Evolutionary conservation across 2,329 filamentous ascomycete species (phyloP), one percentile per base, ranked within the genome.

Genomic region (Colletotrichum siamense): DNA sequence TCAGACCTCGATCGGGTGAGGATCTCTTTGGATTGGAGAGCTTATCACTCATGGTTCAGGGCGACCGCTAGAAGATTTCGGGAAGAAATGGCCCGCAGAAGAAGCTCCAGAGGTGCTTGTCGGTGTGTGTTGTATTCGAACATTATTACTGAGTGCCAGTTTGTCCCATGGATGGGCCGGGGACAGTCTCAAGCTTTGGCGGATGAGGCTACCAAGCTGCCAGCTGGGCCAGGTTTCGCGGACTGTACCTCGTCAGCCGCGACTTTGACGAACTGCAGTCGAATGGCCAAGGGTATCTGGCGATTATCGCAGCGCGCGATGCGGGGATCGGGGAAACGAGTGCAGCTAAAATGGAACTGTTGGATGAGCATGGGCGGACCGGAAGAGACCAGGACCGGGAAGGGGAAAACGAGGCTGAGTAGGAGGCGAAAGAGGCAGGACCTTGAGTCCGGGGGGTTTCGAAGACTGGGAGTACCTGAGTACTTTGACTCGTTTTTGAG

Each of bases 391-490:
- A 67, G 69, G 73, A 39, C 71, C 44, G 24, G 49, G 59, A 70
- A 44, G 57, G 36, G 44, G 44, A 52, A 69, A 76, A 59, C 70
- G 65, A 76, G 71, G 71, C 71, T 70, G 71, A 65, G 74, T 28
- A 57, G 64, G 59, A 73, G 39, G 69, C 73, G 69, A 72, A 67
- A 55, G 39, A 72, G 63, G 63, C 63, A 69, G 63, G 49, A 44
- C 34, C 49, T 75, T 49, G 49, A 61, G 32, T 12, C 72, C 26
- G 36, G 36, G 65, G 64, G 71, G 55, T 52, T 68, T 67, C 22
- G 30, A 72, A 9, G 55, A 30, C 73, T 22, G 32, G 69, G 69
- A 72, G 32, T 36, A 63, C 32, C 73, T 44, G 30, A 57, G 44
- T 55, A 55, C 24, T 57, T 24, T 63, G 63, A 52, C 36, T 44